Evolutionary conservation across 2,329 filamentous ascomycete genomes (phyloP), one percentile per base, ranked within the genome.

Genomic region (Pestalotiopsis sp.): DNA sequence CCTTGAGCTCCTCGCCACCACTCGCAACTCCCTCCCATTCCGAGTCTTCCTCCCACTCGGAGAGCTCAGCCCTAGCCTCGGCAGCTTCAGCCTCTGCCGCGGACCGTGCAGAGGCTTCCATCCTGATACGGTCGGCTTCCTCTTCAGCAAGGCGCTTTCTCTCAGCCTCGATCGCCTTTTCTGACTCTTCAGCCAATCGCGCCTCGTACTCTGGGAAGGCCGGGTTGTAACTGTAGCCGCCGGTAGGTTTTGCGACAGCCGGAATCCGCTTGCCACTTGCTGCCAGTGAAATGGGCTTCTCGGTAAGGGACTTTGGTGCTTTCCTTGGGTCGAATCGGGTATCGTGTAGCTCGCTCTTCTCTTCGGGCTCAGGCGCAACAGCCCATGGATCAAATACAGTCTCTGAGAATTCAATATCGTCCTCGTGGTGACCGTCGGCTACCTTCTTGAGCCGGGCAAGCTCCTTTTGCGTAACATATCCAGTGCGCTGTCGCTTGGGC

Each of bases 201-300:
- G 88, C 85, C 73, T 94, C 91, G 86, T 97, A 99, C 70, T 97
- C 94, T 70, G 89, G 87, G 73, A 97, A 97, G 5, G 88, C 83
- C 0, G 96, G 96, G 78, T 99, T 99, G 83, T 99, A 99, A 74
- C 93, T 97, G 79, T 91, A 93, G 68, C 93, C 94, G 17, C 91
- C 93, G 6, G 89, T 86, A 1, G 96, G 96, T 75, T 90, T 92
- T 69, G 87, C 85, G 0, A 99, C 92, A 2, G 94, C 90, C 1
- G 93, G 92, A 9, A 97, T 84, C 0, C 86, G 80, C 78, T 95
- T 97, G 48, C 94, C 94, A 75, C 86, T 93, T 57, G 91, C 92
- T n/a, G 92, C 87, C 38, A 98, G 86, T 3, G 94, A 94, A 65
- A 97, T 85, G 3, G 96, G 93, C 52, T 91, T 87, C 68, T 92